Evolutionary conservation across 371 early-diverging fungal genomes (phyloP).

Genomic region (Nematocida displodere): DNA sequence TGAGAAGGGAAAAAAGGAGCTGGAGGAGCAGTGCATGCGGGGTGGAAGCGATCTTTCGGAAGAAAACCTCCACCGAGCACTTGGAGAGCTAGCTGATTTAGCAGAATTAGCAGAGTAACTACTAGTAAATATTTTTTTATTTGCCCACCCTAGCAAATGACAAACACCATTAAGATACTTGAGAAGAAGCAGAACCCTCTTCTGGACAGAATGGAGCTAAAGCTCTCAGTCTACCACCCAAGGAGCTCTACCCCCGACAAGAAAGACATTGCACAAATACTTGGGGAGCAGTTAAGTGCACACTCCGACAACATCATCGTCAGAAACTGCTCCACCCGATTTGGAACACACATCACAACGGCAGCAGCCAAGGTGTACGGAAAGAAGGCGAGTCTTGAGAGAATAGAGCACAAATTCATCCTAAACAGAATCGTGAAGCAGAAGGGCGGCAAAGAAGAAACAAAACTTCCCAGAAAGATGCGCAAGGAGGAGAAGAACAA

Average conservation of each 20-base stretch:
- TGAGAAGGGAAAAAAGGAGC: not conserved
- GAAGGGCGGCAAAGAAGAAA: constrained; percentile 49
- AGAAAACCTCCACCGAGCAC: too few relatives aligned
- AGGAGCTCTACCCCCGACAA: constrained; percentile 53
- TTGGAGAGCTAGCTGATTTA: too few relatives aligned
- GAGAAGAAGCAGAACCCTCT: constrained; percentile 57
- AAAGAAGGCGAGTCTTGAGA: constrained; percentile 43
- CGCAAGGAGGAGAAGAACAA: constrained; percentile 64
- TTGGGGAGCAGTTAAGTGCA: constrained; percentile 50
- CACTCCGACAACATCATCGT: constrained; percentile 55
- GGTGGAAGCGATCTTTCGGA: not conserved
- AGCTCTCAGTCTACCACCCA: constrained; percentile 57
- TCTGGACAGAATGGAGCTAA: constrained; percentile 60
- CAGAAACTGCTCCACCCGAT: constrained; percentile 51
- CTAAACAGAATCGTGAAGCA: constrained; percentile 39
- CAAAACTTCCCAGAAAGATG: constrained; percentile 50
- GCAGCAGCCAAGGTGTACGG: constrained; percentile 59
- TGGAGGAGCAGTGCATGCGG: not conserved
- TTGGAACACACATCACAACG: constrained; percentile 57
- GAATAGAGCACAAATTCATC: constrained; percentile 56
- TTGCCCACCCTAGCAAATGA: constrained; percentile 54
- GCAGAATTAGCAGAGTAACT: too few relatives aligned
- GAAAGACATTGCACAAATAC: constrained; percentile 52
- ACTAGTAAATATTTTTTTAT: constrained; percentile 57
- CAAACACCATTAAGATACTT: constrained; percentile 49